A percentile compares a stretch with the other conserved stretches of the same genome.
These are phyloP conservation scores for Grifola frondosa DNA, from an alignment of 1,284 basidiomycete species.

Conservation along the genomic window DNA sequence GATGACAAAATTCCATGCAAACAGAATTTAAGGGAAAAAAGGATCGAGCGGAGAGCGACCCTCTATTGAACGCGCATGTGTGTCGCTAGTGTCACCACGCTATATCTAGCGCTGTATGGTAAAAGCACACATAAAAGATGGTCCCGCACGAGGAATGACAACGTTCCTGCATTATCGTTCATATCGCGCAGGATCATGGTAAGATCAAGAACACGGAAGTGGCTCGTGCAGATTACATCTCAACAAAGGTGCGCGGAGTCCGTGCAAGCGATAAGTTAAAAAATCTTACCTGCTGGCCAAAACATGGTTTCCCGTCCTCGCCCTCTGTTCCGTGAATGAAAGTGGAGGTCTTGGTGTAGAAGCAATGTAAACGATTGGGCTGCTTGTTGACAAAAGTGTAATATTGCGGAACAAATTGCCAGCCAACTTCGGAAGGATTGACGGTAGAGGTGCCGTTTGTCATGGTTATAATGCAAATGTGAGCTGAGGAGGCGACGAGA, in stretches of 20 bases:
- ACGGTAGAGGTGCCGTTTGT: constrained; percentile 47
- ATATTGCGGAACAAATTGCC: constrained; percentile 97
- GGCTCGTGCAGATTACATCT: not conserved
- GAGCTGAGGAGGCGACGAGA: constrained; percentile 20
- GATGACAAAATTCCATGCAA: too few species aligned
- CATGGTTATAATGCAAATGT: constrained; percentile 30
- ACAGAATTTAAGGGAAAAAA: too few species aligned
- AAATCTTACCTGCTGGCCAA: constrained; percentile 82
- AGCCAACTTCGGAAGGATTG: constrained; percentile 88
- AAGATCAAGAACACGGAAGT: constrained; percentile 1
- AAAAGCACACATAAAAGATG: too few species aligned
- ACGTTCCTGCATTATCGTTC: too few species aligned
- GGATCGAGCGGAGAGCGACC: too few species aligned
- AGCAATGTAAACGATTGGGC: constrained; percentile 94
- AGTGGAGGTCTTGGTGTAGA: constrained; percentile 98
- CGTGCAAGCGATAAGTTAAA: constrained; percentile 14
- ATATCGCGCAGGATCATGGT: not conserved
- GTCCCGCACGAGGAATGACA: too few species aligned
- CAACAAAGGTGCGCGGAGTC: not conserved
- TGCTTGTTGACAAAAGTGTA: constrained; percentile 99
- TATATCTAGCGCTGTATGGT: too few species aligned
- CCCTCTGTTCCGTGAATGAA: constrained; percentile 96
- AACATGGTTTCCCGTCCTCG: constrained; percentile 85
- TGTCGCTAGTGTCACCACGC: too few species aligned
- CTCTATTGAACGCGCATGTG: too few species aligned